Percentiles rank a stretch among this genome's conserved stretches.
These are phyloP conservation scores for Torrubiellomyces zombiae DNA, from an alignment of 2,329 filamentous ascomycete genomes.

Conservation along the genomic window DNA sequence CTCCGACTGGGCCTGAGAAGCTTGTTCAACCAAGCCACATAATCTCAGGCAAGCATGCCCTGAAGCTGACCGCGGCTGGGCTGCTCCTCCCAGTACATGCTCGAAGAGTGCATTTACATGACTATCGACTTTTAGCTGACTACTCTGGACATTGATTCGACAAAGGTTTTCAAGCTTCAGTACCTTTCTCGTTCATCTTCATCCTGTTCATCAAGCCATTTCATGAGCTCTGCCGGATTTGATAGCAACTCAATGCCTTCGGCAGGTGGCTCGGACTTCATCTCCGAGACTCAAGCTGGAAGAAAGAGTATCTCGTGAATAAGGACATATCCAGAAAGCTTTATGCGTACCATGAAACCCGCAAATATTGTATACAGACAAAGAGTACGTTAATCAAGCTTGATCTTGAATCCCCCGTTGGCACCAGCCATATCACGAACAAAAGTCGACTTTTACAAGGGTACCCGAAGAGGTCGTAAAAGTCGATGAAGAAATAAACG, in stretches of 20 bases:
- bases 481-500: too few relatives aligned
- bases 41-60: slow-evolving; percentile 40
- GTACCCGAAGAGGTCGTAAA: too few relatives aligned
- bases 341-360: too few relatives aligned
- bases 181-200: slow-evolving; percentile 18
- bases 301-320: too few relatives aligned
- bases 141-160: background rate
- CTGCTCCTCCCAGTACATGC: slow-evolving; percentile 29
- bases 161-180: slow-evolving; percentile 11
- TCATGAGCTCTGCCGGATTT: slow-evolving; percentile 19
- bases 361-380: too few relatives aligned
- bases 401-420: too few relatives aligned
- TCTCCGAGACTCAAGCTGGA: too few relatives aligned
- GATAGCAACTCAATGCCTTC: slow-evolving; percentile 16
- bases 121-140: slow-evolving; percentile 6
- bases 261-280: slow-evolving; percentile 8
- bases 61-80: slow-evolving; percentile 36
- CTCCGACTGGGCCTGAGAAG: slow-evolving; percentile 30
- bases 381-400: too few relatives aligned
- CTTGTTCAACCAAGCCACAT: slow-evolving; percentile 45
- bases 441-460: too few relatives aligned
- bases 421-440: too few relatives aligned
- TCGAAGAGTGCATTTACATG: slow-evolving; percentile 26
- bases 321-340: too few relatives aligned
- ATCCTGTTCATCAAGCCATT: slow-evolving; percentile 27